Conservation (phyloP, 2,329 filamentous ascomycete species). For the Chrysosphaeria jannelii region DNA sequence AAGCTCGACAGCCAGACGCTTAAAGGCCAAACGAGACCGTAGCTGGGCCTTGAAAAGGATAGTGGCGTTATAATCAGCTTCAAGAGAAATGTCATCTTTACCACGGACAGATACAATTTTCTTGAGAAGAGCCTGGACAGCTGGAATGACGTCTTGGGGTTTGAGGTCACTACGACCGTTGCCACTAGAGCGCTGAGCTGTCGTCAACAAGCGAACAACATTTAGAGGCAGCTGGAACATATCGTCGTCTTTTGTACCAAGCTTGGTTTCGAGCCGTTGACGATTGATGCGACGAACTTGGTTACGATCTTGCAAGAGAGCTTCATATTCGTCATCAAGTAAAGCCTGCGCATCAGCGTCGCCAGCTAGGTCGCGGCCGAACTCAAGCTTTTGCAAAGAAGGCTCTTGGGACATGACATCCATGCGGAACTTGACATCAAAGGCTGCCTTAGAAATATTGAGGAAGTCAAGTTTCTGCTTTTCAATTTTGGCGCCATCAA, state of each 20-base stretch:
- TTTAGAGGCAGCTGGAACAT: slow-evolving; percentile 83
- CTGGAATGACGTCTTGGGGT: slow-evolving; percentile 60
- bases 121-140: slow-evolving; percentile 43
- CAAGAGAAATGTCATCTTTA: slow-evolving; percentile 46
- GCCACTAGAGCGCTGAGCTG: slow-evolving; percentile 63
- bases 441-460: slow-evolving; percentile 44
- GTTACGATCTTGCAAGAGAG: slow-evolving; percentile 41
- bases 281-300: slow-evolving; percentile 40
- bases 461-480: slow-evolving; percentile 74
- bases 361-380: slow-evolving; percentile 59
- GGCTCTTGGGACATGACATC: slow-evolving; percentile 45
- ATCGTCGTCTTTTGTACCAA: slow-evolving; percentile 40
- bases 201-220: slow-evolving; percentile 67
- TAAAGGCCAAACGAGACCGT: slow-evolving; percentile 72
- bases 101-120: slow-evolving; percentile 68
- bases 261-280: slow-evolving; percentile 7
- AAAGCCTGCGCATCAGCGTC: slow-evolving; percentile 67
- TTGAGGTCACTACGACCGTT: slow-evolving; percentile 66
- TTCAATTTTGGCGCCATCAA: slow-evolving; percentile 83
- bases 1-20: slow-evolving; percentile 64
- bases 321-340: slow-evolving; percentile 69
- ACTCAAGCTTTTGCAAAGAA: slow-evolving; percentile 49
- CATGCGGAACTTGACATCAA: slow-evolving; percentile 55
- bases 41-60: slow-evolving; percentile 78
- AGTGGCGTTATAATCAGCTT: slow-evolving; percentile 71